phyloP scores from a whole-genome alignment of 139 green algal species.

The Penium margaritaceum region DNA sequence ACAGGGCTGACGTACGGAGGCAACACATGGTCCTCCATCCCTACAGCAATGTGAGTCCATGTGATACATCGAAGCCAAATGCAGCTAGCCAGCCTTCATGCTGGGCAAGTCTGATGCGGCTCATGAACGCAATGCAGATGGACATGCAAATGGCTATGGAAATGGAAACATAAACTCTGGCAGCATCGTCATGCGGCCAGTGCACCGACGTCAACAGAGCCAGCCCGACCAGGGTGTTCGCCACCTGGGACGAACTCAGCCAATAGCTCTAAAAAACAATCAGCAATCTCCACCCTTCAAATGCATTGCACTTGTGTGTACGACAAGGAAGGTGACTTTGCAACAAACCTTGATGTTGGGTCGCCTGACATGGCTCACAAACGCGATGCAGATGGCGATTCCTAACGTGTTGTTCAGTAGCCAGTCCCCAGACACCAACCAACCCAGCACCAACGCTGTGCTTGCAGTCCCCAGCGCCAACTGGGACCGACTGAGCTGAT shows the following conservation, averaged over 20 bases:
- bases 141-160: constrained; percentile 19
- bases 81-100: constrained; percentile 24
- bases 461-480: constrained; percentile 8
- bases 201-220: constrained; percentile 34
- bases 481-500: constrained; percentile 11
- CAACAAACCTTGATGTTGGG: constrained; percentile 37
- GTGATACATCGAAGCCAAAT: neutral
- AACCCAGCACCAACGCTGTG: constrained; percentile 6
- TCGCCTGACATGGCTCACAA: constrained; percentile 41
- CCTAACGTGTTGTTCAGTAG: constrained; percentile 44
- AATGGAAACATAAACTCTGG: no score
- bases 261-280: no score
- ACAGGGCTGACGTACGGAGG: neutral
- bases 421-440: constrained; percentile 41
- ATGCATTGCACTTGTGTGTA: no score
- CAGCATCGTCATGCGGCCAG: constrained; percentile 39
- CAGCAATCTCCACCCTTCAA: no score
- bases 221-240: constrained; percentile 5
- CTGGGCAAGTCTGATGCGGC: constrained; percentile 41
- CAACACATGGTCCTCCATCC: neutral
- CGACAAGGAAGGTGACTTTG: neutral
- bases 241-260: no score
- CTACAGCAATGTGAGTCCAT: neutral
- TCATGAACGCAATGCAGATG: constrained; percentile 40
- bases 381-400: constrained; percentile 39